These are phyloP conservation scores for Cyberlindnera xishuangbannaensis DNA, from an alignment of 805 yeast species.

Conservation along the genomic window DNA sequence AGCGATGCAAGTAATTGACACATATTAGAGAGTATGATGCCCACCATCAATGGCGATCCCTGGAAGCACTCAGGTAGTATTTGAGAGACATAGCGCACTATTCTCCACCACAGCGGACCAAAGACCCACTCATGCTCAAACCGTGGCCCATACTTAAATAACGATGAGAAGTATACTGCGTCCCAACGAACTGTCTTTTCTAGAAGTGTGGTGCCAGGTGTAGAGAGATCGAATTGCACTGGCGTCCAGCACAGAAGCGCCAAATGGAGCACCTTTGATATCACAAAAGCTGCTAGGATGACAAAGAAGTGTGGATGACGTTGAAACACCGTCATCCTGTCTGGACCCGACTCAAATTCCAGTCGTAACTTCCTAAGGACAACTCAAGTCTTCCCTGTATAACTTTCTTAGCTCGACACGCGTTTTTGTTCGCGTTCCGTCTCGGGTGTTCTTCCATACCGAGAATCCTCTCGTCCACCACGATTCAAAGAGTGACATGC, in stretches of 20 bases:
- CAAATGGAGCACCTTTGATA: conserved; percentile 4
- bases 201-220: conserved; percentile 8
- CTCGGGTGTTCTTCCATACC: no score
- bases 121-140: conserved; percentile 92
- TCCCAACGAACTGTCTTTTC: conserved; percentile 77
- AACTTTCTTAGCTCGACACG: no score
- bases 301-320: conserved; percentile 1
- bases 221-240: conserved; percentile 10
- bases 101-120: conserved; percentile 68
- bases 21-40: conserved; percentile 44
- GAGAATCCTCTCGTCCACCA: no score
- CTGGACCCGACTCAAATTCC: no score
- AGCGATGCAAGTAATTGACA: conserved; percentile 46
- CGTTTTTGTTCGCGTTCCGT: no score
- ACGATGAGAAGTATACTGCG: conserved; percentile 63
- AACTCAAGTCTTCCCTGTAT: no score
- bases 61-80: conserved; percentile 17
- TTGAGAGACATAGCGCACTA: conserved; percentile 27
- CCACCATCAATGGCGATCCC: conserved; percentile 38
- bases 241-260: conserved; percentile 3
- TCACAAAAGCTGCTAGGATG: conserved; percentile 3
- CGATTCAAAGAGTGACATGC: no score
- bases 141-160: conserved; percentile 40
- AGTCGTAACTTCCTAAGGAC: no score
- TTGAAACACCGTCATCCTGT: no score